Base-by-base conservation (phyloP, 768 basidiomycete species). In the Rhizopogon salebrosus region DNA sequence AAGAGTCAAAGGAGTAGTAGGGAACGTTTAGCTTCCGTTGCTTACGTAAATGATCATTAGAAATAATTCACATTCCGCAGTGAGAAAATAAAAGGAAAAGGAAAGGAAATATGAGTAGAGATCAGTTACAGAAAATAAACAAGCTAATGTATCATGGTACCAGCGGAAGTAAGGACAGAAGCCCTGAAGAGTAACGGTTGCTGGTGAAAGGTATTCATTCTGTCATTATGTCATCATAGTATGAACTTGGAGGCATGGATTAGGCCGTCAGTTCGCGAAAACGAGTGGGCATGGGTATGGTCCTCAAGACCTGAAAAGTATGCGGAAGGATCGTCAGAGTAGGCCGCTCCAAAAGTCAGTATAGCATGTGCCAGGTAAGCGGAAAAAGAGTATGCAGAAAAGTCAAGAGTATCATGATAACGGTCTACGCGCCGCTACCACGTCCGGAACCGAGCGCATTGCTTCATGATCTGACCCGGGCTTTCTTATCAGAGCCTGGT, bases 391-490 rank as follows among this genome's bases (percentile, higher is more conserved):
- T 34, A 34, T 23, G 16, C 45, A 23, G 20, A 53, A 20, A 53
- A 37, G 6, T 49, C n/a, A 51, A 57, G 42, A 50, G 49, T 51
- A 54, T 41, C 61, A 63, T 51, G 41, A 51, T 57, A 31, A 36
- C 49, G 38, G 18, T 11, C 22, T 20, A 39, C 5, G 37, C 34
- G 14, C 27, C 49, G 22, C 11, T 39, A 31, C 60, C 53, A 65
- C 57, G 57, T 53, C 60, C 65, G 31, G 59, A 43, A 43, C 54
- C 40, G 37, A 61, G 41, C 31, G 64, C 37, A 26, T 56, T 60
- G 34, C 68, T 69, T 45, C 63, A 69, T 4, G 64, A 62, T 10
- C 68, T 70, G 16, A 53, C 49, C 45, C 69, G 60, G 51, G 55
- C 61, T 45, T 53, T 61, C 53, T 46, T 62, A 48, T 61, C 60